A percentile compares a stretch with the other conserved stretches of the same genome.
These are phyloP conservation scores for Podospora didyma DNA, from an alignment of 495 filamentous ascomycete species.

Conservation along the genomic window DNA sequence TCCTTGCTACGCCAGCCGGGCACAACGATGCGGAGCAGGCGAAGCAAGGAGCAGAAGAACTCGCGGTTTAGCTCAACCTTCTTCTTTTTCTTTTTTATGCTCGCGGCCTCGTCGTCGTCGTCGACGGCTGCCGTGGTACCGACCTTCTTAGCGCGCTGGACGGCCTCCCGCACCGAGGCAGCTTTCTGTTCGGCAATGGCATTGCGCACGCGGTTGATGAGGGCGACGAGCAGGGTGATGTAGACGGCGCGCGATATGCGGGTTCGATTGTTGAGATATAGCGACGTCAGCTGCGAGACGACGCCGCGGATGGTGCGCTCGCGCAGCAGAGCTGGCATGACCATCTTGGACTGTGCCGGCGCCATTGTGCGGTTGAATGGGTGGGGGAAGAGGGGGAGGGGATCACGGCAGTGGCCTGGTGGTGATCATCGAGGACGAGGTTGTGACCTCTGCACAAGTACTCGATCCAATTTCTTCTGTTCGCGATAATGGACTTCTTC, in stretches of 20 bases:
- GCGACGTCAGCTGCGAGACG: slow-evolving; percentile 64
- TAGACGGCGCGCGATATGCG: slow-evolving; percentile 88
- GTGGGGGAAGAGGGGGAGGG: background rate
- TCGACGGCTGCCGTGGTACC: slow-evolving; percentile 50
- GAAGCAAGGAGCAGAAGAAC: slow-evolving; percentile 83
- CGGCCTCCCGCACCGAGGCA: slow-evolving; percentile 68
- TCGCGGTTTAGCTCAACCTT: slow-evolving; percentile 92
- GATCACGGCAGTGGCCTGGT: slow-evolving; percentile 1
- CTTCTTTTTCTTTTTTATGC: slow-evolving; percentile 52
- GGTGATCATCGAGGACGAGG: slow-evolving; percentile 14
- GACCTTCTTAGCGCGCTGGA: slow-evolving; percentile 51
- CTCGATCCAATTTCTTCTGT: too few species aligned
- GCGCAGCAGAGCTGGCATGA: slow-evolving; percentile 42
- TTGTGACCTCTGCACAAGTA: too few species aligned
- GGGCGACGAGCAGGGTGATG: slow-evolving; percentile 82
- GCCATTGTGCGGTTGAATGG: slow-evolving; percentile 40
- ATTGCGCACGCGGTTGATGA: slow-evolving; percentile 85
- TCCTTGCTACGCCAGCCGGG: slow-evolving; percentile 89
- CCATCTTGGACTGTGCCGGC: slow-evolving; percentile 79
- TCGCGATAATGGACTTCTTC: background rate
- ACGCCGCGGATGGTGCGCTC: slow-evolving; percentile 71
- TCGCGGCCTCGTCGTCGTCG: slow-evolving; percentile 25
- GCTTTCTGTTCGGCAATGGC: slow-evolving; percentile 91
- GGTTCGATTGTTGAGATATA: slow-evolving; percentile 83
- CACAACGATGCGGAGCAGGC: slow-evolving; percentile 79